Evolutionary conservation across 176 grass and related monocot genomes (phyloP), one percentile per base, ranked within the genome.

Genomic region (Aegilops sharonensis): DNA sequence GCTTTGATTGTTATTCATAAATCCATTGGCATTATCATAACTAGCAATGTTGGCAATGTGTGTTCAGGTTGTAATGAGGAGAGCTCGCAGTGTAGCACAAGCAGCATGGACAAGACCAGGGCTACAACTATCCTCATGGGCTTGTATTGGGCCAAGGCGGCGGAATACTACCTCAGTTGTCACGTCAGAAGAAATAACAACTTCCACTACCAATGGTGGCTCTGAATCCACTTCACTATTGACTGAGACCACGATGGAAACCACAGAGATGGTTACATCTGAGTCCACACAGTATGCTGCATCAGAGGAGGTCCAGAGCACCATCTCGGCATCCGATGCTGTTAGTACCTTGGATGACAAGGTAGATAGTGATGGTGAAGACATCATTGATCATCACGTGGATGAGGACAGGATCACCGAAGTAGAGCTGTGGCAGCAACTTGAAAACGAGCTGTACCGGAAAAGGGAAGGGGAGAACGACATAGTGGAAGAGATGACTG

Each of bases 401-500:
- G 78, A 71, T 7, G 90, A 90, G 78, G 85, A 84, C 66, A 91
- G 47, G 54, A 85, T 98, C 82, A 94, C 81, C n/a, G 92, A 94
- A 66, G 94, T 91, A 54, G 97, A 98, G 87, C 77, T 98, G 64
- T 98, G 94, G 94, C 90, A 94, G 64, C 94, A 98, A 84, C 88
- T 98, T 2, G 92, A 98, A 91, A 92, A 89, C 85, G 94, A 98
- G 72, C 87, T 98, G 60, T 94, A 87, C 83, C 84, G 81, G 37
- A 85, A 87, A 76, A 94, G 75, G 60, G 64, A 83, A 40, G 96
- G 84, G 69, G 88, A 92, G 7, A 77, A 87, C 73, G 90, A 91
- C 18, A 88, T 92, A 45, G 90, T 77, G 31, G 91, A 88, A 88
- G 97, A 94, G 54, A 92, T 92, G 82, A 62, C 64, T 66, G 94